Base-by-base conservation (phyloP, 345 rosid genomes). In the Psidium friedrichsthalianum region DNA sequence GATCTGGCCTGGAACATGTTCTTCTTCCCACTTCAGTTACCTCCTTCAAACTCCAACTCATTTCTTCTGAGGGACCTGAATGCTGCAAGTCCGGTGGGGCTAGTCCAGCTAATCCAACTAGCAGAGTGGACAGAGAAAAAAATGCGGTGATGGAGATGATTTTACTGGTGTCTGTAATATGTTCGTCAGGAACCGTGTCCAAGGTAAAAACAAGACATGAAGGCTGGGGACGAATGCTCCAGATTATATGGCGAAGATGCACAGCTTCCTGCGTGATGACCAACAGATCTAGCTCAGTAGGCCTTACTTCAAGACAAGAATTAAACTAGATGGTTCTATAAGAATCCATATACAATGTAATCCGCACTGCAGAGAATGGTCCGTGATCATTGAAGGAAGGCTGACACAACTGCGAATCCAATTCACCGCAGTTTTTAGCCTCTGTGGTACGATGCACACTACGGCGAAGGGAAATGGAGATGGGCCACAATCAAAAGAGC, bases 151-250 rank as follows among this genome's bases (percentile, higher is more conserved):
- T 87, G 98, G 93, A 86, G 98, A 93, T 83, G 98, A 94, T 88
- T 96, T 92, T 56, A 89, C n/a, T 85, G 25, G 99, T 96, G 89
- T 96, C 98, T 7, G 94, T 94, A 44, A 44, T 94, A 84, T 87
- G 82, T 89, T 82, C 92, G 54, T 89, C 95, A 2, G 91, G 87
- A 88, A 83, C 24, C 13, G 90, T 52, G 36, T 36, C 93, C 93
- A 87, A 82, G 81, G 54, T 22, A 92, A 86, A 87, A 84, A 56
- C 78, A 90, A 86, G 85, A 85, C 69, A 88, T 88, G 52, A 57
- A 80, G 83, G 89, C 89, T 78, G 83, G 40, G 61, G 93, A 88
- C 36, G 18, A 74, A 82, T 6, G 58, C 44, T 85, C 36, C 88
- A 51, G 85, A 85, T 83, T 82, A 69, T 87, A 32, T n/a, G 2